Base-by-base conservation (phyloP, 345 rosid species). In the Anacardium occidentale region DNA sequence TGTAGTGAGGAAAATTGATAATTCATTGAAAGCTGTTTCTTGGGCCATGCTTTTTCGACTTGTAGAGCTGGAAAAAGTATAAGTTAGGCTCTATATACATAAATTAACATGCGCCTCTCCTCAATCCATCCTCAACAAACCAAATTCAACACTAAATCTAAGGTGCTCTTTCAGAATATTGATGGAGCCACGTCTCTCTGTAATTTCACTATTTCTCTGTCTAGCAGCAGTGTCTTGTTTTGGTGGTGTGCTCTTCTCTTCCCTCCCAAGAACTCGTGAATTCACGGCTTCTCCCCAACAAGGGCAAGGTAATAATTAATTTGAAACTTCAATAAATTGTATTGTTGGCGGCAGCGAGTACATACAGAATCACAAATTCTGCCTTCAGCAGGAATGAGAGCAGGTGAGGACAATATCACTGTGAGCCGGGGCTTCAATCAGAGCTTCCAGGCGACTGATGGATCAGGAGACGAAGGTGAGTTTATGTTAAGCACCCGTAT, bases 401-500 rank as follows among this genome's bases (percentile, higher is more conserved):
- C 83, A 0, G 77, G 80, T 10, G 64, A 32, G n/a, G 75, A 74
- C 62, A 74, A 32, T 21, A 1, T 82, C 37, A 62, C 10, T 53
- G 54, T 82, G 48, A 45, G 70, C 51, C 76, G 83, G 85, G 64
- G 75, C n/a, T 57, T 77, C 47, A 80, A 56, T 61, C 62, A 76
- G 37, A 75, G 37, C 42, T 1, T 53, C 7, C 77, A 73, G 67
- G 32, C 2, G 12, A 11, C 66, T 9, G 75, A 63, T 34, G 11
- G 42, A 58, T 59, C 24, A 7, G n/a, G n/a, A n/a, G n/a, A n/a
- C 76, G 3, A 73, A 67, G 76, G 74, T 80, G 34, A 76, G 66
- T 66, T 70, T 80, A 62, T 80, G 84, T 58, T 83, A 80, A 69
- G 86, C 86, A 5, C 81, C 83, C 2, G 4, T 4, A 4, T 77